Evolutionary conservation across 306 rosid genomes (phyloP).

Genomic region (Albizia julibrissin): DNA sequence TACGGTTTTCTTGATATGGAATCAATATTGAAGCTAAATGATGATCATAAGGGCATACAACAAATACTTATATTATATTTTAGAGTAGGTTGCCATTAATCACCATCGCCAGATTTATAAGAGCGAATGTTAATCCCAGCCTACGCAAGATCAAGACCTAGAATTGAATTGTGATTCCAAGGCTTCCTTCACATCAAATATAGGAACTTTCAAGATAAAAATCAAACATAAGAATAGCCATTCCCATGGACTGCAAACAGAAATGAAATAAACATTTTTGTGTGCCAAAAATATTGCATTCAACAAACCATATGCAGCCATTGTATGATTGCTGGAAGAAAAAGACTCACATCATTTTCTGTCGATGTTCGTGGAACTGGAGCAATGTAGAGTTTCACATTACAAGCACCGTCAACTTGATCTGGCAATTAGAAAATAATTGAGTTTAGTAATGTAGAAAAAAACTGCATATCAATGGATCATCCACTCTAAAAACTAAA

Average conservation of each 20-base stretch:
- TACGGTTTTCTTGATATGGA: neutral
- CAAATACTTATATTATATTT: neutral
- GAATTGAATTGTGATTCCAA: slow-evolving; percentile 21
- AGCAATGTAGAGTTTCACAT: slow-evolving; percentile 73
- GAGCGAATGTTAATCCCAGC: neutral
- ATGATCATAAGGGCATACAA: slow-evolving; percentile 7
- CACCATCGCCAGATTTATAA: neutral
- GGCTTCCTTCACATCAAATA: neutral
- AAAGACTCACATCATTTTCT: slow-evolving; percentile 62
- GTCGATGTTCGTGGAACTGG: slow-evolving; percentile 73
- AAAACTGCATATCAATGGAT: neutral
- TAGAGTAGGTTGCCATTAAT: neutral
- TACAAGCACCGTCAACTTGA: slow-evolving; percentile 41
- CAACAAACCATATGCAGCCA: neutral
- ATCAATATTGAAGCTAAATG: slow-evolving; percentile 14
- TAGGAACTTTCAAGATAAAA: neutral
- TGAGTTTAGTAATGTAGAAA: neutral
- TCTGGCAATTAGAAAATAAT: slow-evolving; percentile 42
- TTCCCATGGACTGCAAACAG: neutral
- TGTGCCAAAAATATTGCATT: neutral
- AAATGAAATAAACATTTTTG: neutral
- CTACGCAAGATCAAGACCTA: neutral
- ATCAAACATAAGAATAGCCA: neutral
- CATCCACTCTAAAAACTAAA: neutral
- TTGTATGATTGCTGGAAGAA: slow-evolving; percentile 5